A percentile compares a stretch with the other conserved stretches of the same genome.
phyloP scores from a whole-genome alignment of 257 asterid species.

The Solanum clarkiae region DNA sequence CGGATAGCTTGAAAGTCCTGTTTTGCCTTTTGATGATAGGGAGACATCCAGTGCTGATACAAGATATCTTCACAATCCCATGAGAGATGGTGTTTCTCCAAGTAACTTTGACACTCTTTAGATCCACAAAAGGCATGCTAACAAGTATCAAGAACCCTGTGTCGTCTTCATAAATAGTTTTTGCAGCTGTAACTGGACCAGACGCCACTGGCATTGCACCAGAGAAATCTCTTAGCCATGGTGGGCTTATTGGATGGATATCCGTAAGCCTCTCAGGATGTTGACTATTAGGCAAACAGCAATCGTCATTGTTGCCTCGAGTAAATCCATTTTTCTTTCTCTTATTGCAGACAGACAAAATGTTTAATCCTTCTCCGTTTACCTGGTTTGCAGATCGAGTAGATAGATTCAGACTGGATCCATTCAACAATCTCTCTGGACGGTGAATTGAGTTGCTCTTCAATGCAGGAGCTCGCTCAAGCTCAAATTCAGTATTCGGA shows the following conservation, averaged over 20 bases:
- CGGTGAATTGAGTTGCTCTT: slow-evolving; percentile 11
- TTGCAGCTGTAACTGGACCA: slow-evolving; percentile 42
- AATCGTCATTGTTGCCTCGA: slow-evolving; percentile 19
- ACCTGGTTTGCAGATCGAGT: slow-evolving; percentile 7
- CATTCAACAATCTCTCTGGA: slow-evolving; percentile 18
- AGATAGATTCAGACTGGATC: slow-evolving; percentile 28
- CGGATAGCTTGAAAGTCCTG: slow-evolving; percentile 30
- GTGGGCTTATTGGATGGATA: slow-evolving; percentile 18
- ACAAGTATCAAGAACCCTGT: slow-evolving; percentile 28
- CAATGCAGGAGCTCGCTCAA: slow-evolving; percentile 17
- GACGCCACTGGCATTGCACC: slow-evolving; percentile 28
- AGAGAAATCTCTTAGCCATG: slow-evolving; percentile 26
- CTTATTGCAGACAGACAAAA: slow-evolving; percentile 20
- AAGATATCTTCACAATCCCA: slow-evolving; percentile 40
- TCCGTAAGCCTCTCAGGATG: slow-evolving; percentile 14
- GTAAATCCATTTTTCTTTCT: slow-evolving; percentile 19
- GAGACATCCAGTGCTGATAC: slow-evolving; percentile 29
- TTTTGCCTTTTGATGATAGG: slow-evolving; percentile 25
- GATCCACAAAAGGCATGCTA: slow-evolving; percentile 40
- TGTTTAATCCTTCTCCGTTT: slow-evolving; percentile 30
- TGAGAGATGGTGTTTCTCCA: slow-evolving; percentile 33
- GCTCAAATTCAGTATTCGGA: slow-evolving; percentile 26
- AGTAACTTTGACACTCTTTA: slow-evolving; percentile 33
- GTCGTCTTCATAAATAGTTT: slow-evolving; percentile 32
- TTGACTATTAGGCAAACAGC: slow-evolving; percentile 9